Conservation (phyloP, 768 basidiomycete genomes). For the Leccinum obscurum region DNA sequence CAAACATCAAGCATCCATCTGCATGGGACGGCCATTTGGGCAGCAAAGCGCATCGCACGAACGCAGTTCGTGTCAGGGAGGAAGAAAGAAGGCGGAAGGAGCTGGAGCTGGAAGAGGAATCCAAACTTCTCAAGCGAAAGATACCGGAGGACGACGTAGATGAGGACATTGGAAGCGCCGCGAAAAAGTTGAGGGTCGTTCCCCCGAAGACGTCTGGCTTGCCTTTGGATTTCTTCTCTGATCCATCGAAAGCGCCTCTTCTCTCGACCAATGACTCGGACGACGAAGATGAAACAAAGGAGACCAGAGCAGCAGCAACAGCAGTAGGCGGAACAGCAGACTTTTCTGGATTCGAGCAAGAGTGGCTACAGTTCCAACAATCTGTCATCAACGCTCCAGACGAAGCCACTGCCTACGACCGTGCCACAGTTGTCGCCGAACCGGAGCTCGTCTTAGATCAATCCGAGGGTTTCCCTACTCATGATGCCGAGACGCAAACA, state of each 20-base stretch:
- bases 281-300: slow-evolving; percentile 37
- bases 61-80: slow-evolving; percentile 57
- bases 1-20: slow-evolving; percentile 68
- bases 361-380: slow-evolving; percentile 74
- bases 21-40: slow-evolving; percentile 90
- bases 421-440: slow-evolving; percentile 25
- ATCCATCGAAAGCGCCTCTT: slow-evolving; percentile 54
- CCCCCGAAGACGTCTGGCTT: slow-evolving; percentile 34
- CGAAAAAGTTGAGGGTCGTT: slow-evolving; percentile 33
- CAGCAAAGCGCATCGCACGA: slow-evolving; percentile 75
- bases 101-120: slow-evolving; percentile 36
- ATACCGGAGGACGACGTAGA: slow-evolving; percentile 26
- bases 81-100: slow-evolving; percentile 48
- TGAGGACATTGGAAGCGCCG: slow-evolving; percentile 23
- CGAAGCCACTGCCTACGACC: slow-evolving; percentile 36
- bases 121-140: slow-evolving; percentile 37
- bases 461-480: slow-evolving; percentile 49
- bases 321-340: not conserved
- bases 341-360: slow-evolving; percentile 44
- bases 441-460: slow-evolving; percentile 50
- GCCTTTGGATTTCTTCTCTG: slow-evolving; percentile 81
- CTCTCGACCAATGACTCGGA: slow-evolving; percentile 40
- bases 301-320: slow-evolving; percentile 3
- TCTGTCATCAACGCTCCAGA: slow-evolving; percentile 57
- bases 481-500: slow-evolving; percentile 26